Conservation (phyloP, 176 grass and related monocot genomes). For the Zizania latifolia region DNA sequence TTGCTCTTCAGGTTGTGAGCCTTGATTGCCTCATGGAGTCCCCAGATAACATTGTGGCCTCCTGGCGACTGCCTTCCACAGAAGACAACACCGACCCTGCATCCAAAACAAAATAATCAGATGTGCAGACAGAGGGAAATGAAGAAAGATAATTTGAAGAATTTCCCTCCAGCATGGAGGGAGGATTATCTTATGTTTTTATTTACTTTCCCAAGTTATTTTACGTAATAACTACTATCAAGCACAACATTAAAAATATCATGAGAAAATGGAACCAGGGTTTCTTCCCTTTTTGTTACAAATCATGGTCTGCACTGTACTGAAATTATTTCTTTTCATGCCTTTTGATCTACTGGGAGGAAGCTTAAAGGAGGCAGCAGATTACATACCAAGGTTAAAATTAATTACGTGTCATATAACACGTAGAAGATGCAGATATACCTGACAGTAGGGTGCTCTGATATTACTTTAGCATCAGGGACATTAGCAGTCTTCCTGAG, state of each 20-base stretch:
- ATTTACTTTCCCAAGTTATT: neutral
- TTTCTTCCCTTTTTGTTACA: too few relatives aligned
- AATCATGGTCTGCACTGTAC: too few relatives aligned
- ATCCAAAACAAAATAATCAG: conserved; percentile 7
- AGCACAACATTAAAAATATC: too few relatives aligned
- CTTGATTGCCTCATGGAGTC: conserved; percentile 82
- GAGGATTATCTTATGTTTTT: neutral
- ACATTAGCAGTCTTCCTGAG: conserved; percentile 71
- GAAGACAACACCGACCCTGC: conserved; percentile 92
- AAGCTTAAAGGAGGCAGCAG: too few relatives aligned
- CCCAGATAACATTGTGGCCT: conserved; percentile 97
- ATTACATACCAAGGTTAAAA: neutral
- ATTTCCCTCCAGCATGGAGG: neutral
- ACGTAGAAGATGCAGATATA: conserved; percentile 10
- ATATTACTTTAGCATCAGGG: conserved; percentile 75
- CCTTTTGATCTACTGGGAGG: too few relatives aligned
- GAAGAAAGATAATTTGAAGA: neutral
- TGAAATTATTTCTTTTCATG: too few relatives aligned
- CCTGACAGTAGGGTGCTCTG: conserved; percentile 70
- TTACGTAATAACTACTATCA: too few relatives aligned
- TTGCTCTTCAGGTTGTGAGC: conserved; percentile 79
- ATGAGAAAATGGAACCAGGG: too few relatives aligned
- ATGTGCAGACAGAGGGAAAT: neutral
- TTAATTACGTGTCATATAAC: neutral
- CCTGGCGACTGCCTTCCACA: conserved; percentile 98